Evolutionary conservation across 2,329 filamentous ascomycete genomes (phyloP), one percentile per base, ranked within the genome.

Genomic region (Geoglossum cookeanum): DNA sequence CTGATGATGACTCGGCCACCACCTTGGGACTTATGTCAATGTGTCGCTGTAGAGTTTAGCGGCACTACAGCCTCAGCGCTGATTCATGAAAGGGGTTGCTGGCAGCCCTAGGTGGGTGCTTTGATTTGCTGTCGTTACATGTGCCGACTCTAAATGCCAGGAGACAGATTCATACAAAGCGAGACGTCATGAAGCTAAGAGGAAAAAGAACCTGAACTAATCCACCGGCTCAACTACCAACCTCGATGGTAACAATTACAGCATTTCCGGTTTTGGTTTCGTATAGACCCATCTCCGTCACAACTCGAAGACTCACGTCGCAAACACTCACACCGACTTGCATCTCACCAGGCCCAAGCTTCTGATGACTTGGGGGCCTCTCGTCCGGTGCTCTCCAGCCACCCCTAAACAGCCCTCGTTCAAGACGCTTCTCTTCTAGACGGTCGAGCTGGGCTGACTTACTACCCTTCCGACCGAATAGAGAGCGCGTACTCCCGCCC

Each of bases 241-340:
- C 49, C 49, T 53, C 49, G 17, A 53, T 53, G n/a, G 30, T 53
- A 15, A 53, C 6, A 17, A 65, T 60, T 42, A 71, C 60, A 37
- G 64, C 68, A 33, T 64, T 67, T 9, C 67, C 66, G 32, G 66
- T 67, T 48, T 61, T 62, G 9, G 70, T 74, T 58, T 74, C 70
- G 60, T 70, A 71, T 55, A 75, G 62, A 0, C 73, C 73, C 64
- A 72, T 70, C 13, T 69, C 67, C 47, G 66, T 74, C 59, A 73
- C 70, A 17, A 66, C 66, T 7, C 73, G 67, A 55, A 74, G 66
- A 52, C 68, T 68, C 11, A 72, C 63, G 29, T 72, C 68, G 47
- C 69, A 68, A 58, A 69, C 61, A 45, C 63, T 61, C 8, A 72
- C 68, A 7, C 64, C 60, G 3, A 69, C 54, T 6, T 48, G 37